A percentile compares a stretch with the other conserved stretches of the same genome.
Conservation (phyloP, 345 rosid genomes). For the Euclidium syriacum region DNA sequence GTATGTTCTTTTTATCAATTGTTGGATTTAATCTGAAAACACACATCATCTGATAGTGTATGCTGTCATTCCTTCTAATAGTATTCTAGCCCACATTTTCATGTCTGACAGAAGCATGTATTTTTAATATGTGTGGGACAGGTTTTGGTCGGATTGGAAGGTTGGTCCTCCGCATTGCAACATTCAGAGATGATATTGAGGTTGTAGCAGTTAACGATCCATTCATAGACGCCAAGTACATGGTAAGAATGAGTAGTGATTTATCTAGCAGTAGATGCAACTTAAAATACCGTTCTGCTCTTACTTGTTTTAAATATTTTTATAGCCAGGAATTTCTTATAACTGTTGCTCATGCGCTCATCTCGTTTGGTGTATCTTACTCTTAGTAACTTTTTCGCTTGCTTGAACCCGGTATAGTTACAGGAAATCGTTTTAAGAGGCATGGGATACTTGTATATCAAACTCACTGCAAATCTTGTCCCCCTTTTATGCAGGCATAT, state of each 20-base stretch:
- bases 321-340: not conserved
- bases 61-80: not conserved
- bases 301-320: not conserved
- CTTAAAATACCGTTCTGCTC: not conserved
- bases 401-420: not conserved
- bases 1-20: slow-evolving; percentile 35
- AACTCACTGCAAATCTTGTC: not conserved
- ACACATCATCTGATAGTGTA: not conserved
- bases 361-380: not conserved
- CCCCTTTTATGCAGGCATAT: slow-evolving; percentile 60
- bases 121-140: slow-evolving; percentile 18
- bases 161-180: slow-evolving; percentile 80
- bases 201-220: slow-evolving; percentile 95
- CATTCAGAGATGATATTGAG: slow-evolving; percentile 76
- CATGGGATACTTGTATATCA: not conserved
- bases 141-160: slow-evolving; percentile 98
- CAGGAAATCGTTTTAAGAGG: not conserved
- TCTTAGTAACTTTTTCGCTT: not conserved
- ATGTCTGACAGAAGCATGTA: not conserved
- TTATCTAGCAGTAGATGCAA: not conserved
- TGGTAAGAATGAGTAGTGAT: slow-evolving; percentile 46
- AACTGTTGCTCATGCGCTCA: not conserved
- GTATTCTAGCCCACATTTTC: not conserved
- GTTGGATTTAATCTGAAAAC: not conserved
- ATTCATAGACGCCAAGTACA: slow-evolving; percentile 80